Conservation (phyloP, 805 yeast species). For the Starmerella kuoi region DNA sequence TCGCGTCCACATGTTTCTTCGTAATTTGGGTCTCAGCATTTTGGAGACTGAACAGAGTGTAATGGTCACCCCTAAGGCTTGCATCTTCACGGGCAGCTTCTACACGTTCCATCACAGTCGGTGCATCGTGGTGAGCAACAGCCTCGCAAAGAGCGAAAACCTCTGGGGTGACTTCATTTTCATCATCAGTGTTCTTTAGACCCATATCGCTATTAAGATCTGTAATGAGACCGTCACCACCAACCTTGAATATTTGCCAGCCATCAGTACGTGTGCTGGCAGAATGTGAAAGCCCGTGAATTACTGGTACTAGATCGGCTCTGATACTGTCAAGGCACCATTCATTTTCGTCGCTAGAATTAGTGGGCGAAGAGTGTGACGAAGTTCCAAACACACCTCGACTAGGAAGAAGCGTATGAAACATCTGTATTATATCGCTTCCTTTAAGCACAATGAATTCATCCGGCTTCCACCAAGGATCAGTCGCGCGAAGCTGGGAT, state of each 20-base stretch:
- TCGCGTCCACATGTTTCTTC: not conserved
- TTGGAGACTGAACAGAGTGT: slow-evolving; percentile 8
- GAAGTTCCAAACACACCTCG: slow-evolving; percentile 1
- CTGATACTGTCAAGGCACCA: slow-evolving; percentile 29
- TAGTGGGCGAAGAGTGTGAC: not conserved
- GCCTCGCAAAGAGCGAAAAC: slow-evolving; percentile 15
- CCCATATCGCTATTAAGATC: slow-evolving; percentile 23
- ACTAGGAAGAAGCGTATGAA: slow-evolving; percentile 18
- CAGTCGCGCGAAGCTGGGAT: not conserved
- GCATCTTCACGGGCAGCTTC: slow-evolving; percentile 16
- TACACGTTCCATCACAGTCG: not conserved
- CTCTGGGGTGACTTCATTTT: not conserved
- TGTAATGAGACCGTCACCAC: slow-evolving; percentile 24
- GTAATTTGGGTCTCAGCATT: not conserved
- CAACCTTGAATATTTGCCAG: slow-evolving; percentile 29
- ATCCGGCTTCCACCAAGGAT: slow-evolving; percentile 14
- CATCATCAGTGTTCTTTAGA: slow-evolving; percentile 1
- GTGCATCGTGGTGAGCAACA: slow-evolving; percentile 4
- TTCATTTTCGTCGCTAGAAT: slow-evolving; percentile 19
- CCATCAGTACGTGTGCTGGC: slow-evolving; percentile 20
- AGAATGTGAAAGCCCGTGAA: slow-evolving; percentile 21
- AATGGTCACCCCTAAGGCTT: slow-evolving; percentile 15
- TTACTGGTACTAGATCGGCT: slow-evolving; percentile 28
- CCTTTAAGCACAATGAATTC: slow-evolving; percentile 26
- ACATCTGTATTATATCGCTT: slow-evolving; percentile 26